Percentiles rank a stretch among this genome's conserved stretches.
These are phyloP conservation scores for Arabidopsis arenosa DNA, from an alignment of 345 rosid genomes.

Conservation along the genomic window DNA sequence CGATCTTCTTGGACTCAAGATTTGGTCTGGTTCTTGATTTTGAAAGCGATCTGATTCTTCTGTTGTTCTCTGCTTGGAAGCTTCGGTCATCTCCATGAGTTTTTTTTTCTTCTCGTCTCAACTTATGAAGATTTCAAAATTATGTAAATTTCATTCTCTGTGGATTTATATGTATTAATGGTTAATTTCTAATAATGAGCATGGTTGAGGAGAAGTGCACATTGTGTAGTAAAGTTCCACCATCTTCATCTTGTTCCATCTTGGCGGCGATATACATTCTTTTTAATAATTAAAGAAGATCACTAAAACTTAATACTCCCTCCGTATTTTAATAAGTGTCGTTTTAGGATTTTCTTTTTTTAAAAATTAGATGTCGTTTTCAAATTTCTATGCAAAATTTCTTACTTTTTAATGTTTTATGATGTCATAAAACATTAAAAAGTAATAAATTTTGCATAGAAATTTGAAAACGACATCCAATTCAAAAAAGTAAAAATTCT, in stretches of 20 bases:
- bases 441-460: too few species aligned
- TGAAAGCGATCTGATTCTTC: conserved; percentile 38
- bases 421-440: too few species aligned
- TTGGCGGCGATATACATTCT: conserved; percentile 10
- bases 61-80: conserved; percentile 28
- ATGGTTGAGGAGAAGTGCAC: neutral
- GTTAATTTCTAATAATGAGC: neutral
- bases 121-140: neutral
- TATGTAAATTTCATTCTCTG: neutral
- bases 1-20: conserved; percentile 30
- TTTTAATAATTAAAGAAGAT: too few species aligned
- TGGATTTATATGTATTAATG: conserved; percentile 13
- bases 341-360: too few species aligned
- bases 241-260: neutral
- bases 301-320: too few species aligned
- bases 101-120: neutral
- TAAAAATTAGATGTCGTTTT: too few species aligned
- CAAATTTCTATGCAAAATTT: too few species aligned
- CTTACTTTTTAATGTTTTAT: too few species aligned
- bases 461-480: too few species aligned
- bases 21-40: conserved; percentile 38
- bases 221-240: too few species aligned
- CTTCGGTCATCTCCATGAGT: conserved; percentile 27
- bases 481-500: too few species aligned
- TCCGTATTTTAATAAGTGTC: too few species aligned